phyloP scores from a whole-genome alignment of 441 rosid genomes.

The Eutrema salsugineum region DNA sequence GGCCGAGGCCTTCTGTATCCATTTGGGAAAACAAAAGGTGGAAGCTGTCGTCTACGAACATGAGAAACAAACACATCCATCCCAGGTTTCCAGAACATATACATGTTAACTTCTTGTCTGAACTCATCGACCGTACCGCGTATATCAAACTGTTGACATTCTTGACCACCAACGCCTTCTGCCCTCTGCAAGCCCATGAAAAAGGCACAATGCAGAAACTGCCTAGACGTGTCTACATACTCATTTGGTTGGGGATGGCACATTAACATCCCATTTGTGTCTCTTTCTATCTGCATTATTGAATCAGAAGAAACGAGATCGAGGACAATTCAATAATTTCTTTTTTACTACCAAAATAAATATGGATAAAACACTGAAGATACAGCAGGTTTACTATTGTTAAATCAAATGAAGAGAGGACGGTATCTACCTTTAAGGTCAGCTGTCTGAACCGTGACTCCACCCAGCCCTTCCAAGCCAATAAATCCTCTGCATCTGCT shows the following conservation, averaged over 20 bases:
- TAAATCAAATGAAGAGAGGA: conserved; percentile 5
- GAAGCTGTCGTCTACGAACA: conserved; percentile 64
- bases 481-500: conserved; percentile 55
- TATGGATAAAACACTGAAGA: background rate
- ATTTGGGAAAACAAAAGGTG: conserved; percentile 67
- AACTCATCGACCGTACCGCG: conserved; percentile 67
- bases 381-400: background rate
- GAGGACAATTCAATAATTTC: background rate
- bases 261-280: conserved; percentile 67
- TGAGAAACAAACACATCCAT: conserved; percentile 72
- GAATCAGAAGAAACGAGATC: background rate
- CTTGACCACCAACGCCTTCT: conserved; percentile 57
- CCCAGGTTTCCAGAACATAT: conserved; percentile 68
- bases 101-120: conserved; percentile 51
- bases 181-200: conserved; percentile 79
- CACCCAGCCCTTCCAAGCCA: conserved; percentile 79
- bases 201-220: conserved; percentile 53
- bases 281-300: conserved; percentile 62
- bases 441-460: conserved; percentile 73
- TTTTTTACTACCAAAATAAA: background rate
- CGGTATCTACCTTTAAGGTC: conserved; percentile 51
- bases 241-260: conserved; percentile 76
- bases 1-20: conserved; percentile 61
- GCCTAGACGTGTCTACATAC: conserved; percentile 49
- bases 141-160: conserved; percentile 74